Base-by-base conservation (phyloP, 139 green algal species). In the Parachlorella kessleri region DNA sequence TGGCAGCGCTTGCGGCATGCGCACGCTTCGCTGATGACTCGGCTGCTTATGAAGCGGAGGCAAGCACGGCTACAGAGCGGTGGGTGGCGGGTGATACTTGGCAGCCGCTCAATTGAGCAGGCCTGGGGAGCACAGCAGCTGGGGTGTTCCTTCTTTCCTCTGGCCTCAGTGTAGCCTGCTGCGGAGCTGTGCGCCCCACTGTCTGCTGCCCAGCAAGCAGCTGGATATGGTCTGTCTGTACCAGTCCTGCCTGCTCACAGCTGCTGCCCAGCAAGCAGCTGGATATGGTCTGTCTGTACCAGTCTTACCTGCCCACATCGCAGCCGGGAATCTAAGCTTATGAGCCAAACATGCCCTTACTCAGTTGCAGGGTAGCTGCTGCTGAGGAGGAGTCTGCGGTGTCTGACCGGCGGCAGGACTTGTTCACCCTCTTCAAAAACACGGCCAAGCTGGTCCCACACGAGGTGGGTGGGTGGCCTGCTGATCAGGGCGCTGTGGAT, bases 361-460 rank as follows among this genome's bases (percentile, higher is more conserved):
- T n/a, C n/a, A 18, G 48, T 30, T 32, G 65, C 79, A 63, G 81
- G 84, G 76, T 90, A 10, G 82, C 87, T 35, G 89, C 83, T 10
- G 74, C 85, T 66, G 94, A 97, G 38, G 93, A 96, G 81, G 71
- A 88, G 55, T 41, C 37, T 2, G 76, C 79, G 26, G 77, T 95
- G 39, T 81, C 88, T 21, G 92, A 95, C 41, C 83, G 85, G 70
- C 87, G 93, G 26, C 78, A 87, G 5, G 94, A 98, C 64, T 84
- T 98, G 72, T 94, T 97, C 38, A 91, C 85, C 21, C 83, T 98
- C 66, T 94, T 97, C 76, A 90, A 88, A 53, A 95, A 95, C 77
- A 75, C 89, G 2, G 87, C 89, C 54, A 94, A 92, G 85, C 78
- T 95, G 2, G 71, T 75, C 9, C 89, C 87, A 4, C 10, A 64